phyloP scores from a whole-genome alignment of 306 rosid species.

The Glycine latifolia region DNA sequence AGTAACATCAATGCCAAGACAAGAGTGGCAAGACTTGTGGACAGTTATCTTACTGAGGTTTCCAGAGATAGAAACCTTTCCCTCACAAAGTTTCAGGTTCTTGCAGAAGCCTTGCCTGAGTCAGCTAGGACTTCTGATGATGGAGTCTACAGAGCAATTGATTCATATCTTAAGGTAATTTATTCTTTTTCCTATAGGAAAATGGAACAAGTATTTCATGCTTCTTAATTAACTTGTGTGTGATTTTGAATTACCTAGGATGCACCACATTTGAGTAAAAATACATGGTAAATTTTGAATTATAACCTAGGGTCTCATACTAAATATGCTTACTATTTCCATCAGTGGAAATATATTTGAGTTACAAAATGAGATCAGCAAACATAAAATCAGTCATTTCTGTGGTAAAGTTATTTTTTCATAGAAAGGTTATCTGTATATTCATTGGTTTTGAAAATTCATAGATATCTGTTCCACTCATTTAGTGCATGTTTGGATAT shows the following conservation, averaged over 20 bases:
- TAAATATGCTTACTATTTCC: background rate
- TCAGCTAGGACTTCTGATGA: conserved; percentile 93
- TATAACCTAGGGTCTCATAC: background rate
- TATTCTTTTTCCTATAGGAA: background rate
- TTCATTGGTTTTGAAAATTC: conserved; percentile 12
- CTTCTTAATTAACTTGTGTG: conserved; percentile 16
- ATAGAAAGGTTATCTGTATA: background rate
- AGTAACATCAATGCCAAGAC: conserved; percentile 75
- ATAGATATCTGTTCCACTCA: conserved; percentile 5
- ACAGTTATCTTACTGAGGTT: conserved; percentile 94
- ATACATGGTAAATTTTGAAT: background rate
- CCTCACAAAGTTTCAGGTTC: conserved; percentile 97
- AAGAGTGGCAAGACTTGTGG: conserved; percentile 96
- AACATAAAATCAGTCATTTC: conserved; percentile 6
- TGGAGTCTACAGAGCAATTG: conserved; percentile 95
- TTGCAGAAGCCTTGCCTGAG: conserved; percentile 97
- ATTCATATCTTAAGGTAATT: conserved; percentile 94
- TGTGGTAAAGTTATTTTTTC: background rate
- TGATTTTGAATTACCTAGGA: conserved; percentile 27
- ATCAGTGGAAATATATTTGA: conserved; percentile 6
- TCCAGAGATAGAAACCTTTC: conserved; percentile 95
- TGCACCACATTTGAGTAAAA: background rate
- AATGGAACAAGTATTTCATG: background rate
- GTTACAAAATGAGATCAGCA: background rate
- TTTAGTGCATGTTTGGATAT: background rate